Evolutionary conservation across 2,329 filamentous ascomycete genomes (phyloP).

Genomic region (Cyphellophora europaea): DNA sequence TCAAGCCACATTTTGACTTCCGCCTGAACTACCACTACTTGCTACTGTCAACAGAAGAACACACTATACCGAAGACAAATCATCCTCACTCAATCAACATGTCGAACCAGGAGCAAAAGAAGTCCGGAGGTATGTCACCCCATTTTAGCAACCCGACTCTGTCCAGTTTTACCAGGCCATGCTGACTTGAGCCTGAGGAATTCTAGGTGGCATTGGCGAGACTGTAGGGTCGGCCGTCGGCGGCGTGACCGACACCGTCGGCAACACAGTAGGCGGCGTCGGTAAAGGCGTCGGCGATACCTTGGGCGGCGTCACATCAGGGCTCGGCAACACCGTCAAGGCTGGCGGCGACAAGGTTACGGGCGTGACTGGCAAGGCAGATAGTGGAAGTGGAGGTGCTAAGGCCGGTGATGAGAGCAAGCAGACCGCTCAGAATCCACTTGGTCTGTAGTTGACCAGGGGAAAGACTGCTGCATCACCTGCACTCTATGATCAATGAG

Average conservation of each 20-base stretch:
- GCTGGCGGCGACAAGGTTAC: slow-evolving; percentile 14
- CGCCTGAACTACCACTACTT: too few relatives aligned
- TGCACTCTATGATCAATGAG: too few relatives aligned
- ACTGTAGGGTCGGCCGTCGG: slow-evolving; percentile 20
- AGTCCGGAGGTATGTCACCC: background rate
- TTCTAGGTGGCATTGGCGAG: slow-evolving; percentile 22
- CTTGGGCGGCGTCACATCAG: slow-evolving; percentile 20
- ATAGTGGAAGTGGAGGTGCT: too few relatives aligned
- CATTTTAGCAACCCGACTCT: background rate
- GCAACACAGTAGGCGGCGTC: slow-evolving; percentile 20
- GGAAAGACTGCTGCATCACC: too few relatives aligned
- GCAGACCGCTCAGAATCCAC: slow-evolving; percentile 1
- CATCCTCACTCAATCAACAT: background rate
- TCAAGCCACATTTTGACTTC: background rate
- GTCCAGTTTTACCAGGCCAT: background rate
- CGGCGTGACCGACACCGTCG: slow-evolving; percentile 25
- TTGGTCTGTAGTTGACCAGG: too few relatives aligned
- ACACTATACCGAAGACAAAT: background rate
- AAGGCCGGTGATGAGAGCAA: background rate
- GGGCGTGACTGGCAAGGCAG: slow-evolving; percentile 3
- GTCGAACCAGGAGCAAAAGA: background rate
- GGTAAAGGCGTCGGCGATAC: slow-evolving; percentile 21
- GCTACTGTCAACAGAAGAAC: background rate
- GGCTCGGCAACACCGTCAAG: slow-evolving; percentile 23
- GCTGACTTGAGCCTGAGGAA: background rate